Base-by-base conservation (phyloP, 208 protist genomes). In the Kentomonas sorsogonicus region DNA sequence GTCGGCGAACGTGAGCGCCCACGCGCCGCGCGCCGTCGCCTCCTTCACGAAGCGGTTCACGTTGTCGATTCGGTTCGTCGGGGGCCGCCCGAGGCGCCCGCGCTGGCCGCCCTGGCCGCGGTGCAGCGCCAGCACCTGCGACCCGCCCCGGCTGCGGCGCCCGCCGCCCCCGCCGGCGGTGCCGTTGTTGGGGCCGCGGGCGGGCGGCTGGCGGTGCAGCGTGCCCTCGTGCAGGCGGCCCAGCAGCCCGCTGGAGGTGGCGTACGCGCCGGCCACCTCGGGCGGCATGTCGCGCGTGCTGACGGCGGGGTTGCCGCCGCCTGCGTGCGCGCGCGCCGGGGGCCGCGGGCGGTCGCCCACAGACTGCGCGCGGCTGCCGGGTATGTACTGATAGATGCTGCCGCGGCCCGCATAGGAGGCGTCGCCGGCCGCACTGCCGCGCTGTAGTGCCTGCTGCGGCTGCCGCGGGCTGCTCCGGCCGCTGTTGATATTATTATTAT, bases 191-290 rank as follows among this genome's bases (percentile, higher is more conserved):
- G 4, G 7, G 34, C 6, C 6, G 15, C 11, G 10, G 36, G 26
- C 36, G 29, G 43, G 18, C 11, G 53, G 50, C 10, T 27, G 18
- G 25, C 69, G 60, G 31, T 76, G 69, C 13, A 76, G 40, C n/a
- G 74, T 76, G 23, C 69, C 74, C 26, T 76, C 69, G 50, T 48
- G 72, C 27, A 80, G 57, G 6, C 64, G 69, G 1, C 74, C 74
- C 18, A 59, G 54, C 25, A 80, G 63, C 3, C 61, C 38, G 1
- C 54, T 33, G 13, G 34, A 11, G n/a, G 44, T 30, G 34, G 39
- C 33, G 3, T 27, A 43, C 13, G 47, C 36, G 4, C 18, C 30
- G 3, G n/a, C 39, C 25, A 26, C 38, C 25, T 34, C 36, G 15
- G 22, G 34, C 43, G 30, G 15, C 30, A 36, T 25, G n/a, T 4